phyloP scores from a whole-genome alignment of 495 filamentous ascomycete species.

The Beverwykella pulmonaria region DNA sequence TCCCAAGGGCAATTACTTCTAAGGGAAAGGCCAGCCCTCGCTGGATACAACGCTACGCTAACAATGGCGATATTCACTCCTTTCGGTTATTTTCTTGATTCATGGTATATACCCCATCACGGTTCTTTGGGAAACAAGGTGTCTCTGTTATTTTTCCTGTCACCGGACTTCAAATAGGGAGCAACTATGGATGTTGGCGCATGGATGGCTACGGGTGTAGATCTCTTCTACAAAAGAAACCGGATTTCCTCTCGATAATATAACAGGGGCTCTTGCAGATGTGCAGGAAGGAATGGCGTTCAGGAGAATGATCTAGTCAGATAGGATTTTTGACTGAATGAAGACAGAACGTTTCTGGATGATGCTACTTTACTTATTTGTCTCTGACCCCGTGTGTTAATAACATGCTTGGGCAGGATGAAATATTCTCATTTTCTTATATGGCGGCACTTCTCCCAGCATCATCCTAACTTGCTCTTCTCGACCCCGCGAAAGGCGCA shows the following conservation, averaged over 20 bases:
- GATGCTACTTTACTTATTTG: too few relatives aligned
- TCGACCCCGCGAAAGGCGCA: too few relatives aligned
- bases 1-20: constrained; percentile 51
- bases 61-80: not conserved
- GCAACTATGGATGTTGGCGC: not conserved
- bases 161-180: not conserved
- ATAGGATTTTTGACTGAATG: not conserved
- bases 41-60: not conserved
- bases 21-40: not conserved
- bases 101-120: not conserved
- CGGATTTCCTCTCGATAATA: not conserved
- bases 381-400: too few relatives aligned
- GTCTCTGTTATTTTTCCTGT: not conserved
- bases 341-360: too few relatives aligned
- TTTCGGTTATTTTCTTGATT: not conserved
- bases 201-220: not conserved
- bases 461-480: too few relatives aligned
- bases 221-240: not conserved
- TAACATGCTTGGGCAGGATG: too few relatives aligned
- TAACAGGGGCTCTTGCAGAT: not conserved
- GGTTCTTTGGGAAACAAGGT: not conserved
- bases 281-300: not conserved
- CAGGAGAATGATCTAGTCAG: not conserved
- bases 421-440: too few relatives aligned
- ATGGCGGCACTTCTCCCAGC: too few relatives aligned